Evolutionary conservation across 208 protist species (phyloP).

Genomic region (Angomonas deanei): DNA sequence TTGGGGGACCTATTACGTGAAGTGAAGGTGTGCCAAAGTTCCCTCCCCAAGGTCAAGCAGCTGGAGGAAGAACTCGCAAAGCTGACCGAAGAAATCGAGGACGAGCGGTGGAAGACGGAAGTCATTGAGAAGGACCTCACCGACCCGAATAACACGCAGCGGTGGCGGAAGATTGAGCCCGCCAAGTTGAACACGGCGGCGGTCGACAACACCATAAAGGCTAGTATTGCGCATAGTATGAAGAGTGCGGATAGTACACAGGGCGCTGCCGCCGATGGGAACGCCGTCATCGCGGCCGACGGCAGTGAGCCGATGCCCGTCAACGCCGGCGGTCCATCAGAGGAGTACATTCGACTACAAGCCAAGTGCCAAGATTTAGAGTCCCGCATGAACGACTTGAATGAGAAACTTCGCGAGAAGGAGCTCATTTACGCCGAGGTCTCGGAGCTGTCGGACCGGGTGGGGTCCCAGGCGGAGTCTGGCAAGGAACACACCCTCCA

Average conservation of each 20-base stretch:
- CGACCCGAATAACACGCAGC: constrained; percentile 75
- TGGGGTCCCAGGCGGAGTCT: constrained; percentile 78
- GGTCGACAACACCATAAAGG: constrained; percentile 1
- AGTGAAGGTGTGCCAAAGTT: constrained; percentile 66
- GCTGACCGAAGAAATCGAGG: constrained; percentile 76
- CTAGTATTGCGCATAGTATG: not conserved
- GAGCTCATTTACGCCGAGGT: constrained; percentile 95
- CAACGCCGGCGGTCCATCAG: constrained; percentile 28
- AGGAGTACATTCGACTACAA: constrained; percentile 82
- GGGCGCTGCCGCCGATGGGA: not conserved
- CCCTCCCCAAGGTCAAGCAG: constrained; percentile 80
- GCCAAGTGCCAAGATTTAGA: constrained; percentile 89
- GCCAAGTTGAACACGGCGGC: not conserved
- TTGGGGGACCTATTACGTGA: constrained; percentile 76
- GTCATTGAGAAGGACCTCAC: constrained; percentile 81
- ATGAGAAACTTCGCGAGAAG: constrained; percentile 95
- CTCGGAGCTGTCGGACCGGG: constrained; percentile 80
- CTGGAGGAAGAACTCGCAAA: constrained; percentile 73
- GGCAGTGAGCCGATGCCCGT: not conserved
- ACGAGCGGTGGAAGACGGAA: constrained; percentile 76
- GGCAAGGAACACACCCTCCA: constrained; percentile 90
- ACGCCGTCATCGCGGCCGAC: not conserved
- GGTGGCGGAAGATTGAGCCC: constrained; percentile 60
- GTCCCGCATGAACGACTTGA: constrained; percentile 83
- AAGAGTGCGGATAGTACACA: not conserved